phyloP scores from a whole-genome alignment of 352 stramenopile genomes.

The Globisporangium nodosum region DNA sequence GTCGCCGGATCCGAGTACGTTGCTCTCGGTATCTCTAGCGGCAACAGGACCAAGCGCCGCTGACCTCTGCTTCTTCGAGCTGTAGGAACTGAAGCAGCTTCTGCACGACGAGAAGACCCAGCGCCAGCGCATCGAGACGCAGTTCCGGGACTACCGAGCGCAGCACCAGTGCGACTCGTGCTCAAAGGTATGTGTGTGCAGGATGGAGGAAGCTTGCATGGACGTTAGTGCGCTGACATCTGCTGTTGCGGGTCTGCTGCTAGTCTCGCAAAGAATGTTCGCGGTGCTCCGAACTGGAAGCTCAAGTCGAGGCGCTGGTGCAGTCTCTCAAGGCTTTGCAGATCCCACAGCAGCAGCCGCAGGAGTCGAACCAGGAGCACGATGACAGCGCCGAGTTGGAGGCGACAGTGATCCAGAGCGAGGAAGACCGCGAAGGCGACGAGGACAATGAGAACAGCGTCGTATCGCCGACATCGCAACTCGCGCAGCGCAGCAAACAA shows the following conservation, averaged over 20 bases:
- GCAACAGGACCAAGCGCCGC: background rate
- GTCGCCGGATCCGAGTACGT: conserved; percentile 50
- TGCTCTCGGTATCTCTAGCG: background rate
- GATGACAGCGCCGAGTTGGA: conserved; percentile 7
- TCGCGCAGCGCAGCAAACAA: background rate
- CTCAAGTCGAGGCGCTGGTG: conserved; percentile 12
- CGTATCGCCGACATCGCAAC: background rate
- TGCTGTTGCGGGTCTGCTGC: background rate
- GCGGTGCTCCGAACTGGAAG: conserved; percentile 15
- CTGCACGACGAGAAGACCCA: conserved; percentile 33
- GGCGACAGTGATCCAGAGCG: conserved; percentile 5
- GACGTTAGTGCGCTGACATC: conserved; percentile 1
- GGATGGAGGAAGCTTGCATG: conserved; percentile 1
- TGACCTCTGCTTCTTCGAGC: too few species aligned
- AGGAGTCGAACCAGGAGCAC: conserved; percentile 8
- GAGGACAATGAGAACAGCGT: background rate
- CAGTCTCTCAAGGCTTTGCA: background rate
- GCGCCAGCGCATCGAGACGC: conserved; percentile 24
- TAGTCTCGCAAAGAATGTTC: conserved; percentile 9
- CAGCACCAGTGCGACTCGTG: conserved; percentile 11
- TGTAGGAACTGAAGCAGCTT: conserved; percentile 44
- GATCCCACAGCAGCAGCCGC: background rate
- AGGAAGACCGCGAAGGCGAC: background rate
- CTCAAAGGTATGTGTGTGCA: conserved; percentile 2
- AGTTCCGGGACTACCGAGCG: conserved; percentile 25